These are phyloP conservation scores for Sicyos edulis DNA, from an alignment of 306 rosid genomes.

Conservation along the genomic window DNA sequence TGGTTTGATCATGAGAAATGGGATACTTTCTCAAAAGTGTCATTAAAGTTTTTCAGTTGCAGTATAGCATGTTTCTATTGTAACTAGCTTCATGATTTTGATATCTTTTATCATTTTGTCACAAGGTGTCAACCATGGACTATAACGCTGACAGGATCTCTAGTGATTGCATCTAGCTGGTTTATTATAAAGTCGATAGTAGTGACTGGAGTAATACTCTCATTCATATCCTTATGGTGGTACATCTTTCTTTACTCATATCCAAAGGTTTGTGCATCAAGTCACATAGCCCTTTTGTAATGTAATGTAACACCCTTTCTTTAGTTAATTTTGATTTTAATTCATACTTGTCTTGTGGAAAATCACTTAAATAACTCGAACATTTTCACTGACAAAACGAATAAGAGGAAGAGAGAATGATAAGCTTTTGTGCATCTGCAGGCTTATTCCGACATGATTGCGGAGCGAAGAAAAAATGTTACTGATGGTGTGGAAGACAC, in stretches of 20 bases:
- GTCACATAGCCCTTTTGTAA: not conserved
- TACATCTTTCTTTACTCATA: conserved; percentile 76
- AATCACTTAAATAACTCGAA: not conserved
- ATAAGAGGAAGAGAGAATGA: not conserved
- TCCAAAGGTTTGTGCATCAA: conserved; percentile 54
- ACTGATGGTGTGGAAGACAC: conserved; percentile 78
- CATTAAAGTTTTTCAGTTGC: not conserved
- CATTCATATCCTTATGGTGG: conserved; percentile 69
- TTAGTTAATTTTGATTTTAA: not conserved
- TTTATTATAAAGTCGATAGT: conserved; percentile 41
- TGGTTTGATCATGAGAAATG: not conserved
- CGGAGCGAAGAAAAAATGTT: conserved; percentile 62
- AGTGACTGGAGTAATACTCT: conserved; percentile 28
- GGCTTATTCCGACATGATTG: conserved; percentile 84
- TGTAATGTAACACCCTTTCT: not conserved
- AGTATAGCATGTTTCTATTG: not conserved
- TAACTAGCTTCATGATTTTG: not conserved
- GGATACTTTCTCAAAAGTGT: not conserved
- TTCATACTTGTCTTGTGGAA: no score
- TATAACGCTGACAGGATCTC: conserved; percentile 37
- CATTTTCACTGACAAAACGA: not conserved
- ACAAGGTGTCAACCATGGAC: conserved; percentile 63
- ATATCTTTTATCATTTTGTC: conserved; percentile 1
- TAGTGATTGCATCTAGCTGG: conserved; percentile 51
- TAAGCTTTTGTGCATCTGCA: conserved; percentile 29